Percentiles rank a stretch among this genome's conserved stretches.
phyloP scores from a whole-genome alignment of 352 stramenopile species.

The Blastocystis sp. region DNA sequence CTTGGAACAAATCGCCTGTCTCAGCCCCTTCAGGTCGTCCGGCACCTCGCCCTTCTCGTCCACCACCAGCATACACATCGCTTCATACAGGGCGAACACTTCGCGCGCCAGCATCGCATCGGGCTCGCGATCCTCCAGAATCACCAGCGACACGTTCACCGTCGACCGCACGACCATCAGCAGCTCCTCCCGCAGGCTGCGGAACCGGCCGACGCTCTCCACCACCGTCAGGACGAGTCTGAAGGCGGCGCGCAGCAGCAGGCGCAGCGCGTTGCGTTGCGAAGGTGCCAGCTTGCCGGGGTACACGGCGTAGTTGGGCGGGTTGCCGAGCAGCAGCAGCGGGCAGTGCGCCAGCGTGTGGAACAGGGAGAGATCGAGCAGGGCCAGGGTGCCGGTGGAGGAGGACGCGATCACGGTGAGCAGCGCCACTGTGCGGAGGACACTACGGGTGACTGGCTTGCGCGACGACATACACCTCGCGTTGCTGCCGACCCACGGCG shows the following conservation, averaged over 20 bases:
- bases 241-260: constrained; percentile 14
- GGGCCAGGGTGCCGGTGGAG: not conserved
- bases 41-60: not conserved
- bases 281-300: constrained; percentile 25
- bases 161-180: constrained; percentile 37
- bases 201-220: constrained; percentile 34
- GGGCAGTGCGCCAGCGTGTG: constrained; percentile 20
- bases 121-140: constrained; percentile 42
- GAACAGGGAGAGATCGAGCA: constrained; percentile 35
- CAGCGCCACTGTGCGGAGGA: not conserved
- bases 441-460: not conserved
- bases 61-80: constrained; percentile 21
- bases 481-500: not conserved
- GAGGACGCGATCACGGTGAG: constrained; percentile 7
- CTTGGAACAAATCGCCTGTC: not conserved
- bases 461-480: constrained; percentile 6
- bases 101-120: constrained; percentile 23
- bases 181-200: constrained; percentile 8
- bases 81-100: constrained; percentile 33
- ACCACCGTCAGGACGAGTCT: constrained; percentile 31
- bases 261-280: constrained; percentile 12
- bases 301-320: constrained; percentile 13
- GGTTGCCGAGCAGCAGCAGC: constrained; percentile 25
- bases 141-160: constrained; percentile 41
- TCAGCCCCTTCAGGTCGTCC: constrained; percentile 17